phyloP scores from a whole-genome alignment of 2,329 filamentous ascomycete species.

The Phialophora verrucosa region DNA sequence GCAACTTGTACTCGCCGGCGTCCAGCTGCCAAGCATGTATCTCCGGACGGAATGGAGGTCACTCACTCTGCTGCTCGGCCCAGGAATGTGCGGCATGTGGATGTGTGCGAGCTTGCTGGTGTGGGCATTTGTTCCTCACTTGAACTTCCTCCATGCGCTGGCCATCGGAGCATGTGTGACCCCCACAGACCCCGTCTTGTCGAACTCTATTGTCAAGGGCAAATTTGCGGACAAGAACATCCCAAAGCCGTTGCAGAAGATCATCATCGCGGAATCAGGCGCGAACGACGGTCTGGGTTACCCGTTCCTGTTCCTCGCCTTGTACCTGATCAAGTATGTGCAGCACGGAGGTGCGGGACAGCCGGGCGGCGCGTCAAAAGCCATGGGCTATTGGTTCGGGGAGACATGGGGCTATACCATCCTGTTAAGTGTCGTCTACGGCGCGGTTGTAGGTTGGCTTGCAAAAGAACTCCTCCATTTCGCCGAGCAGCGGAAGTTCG shows the following conservation, averaged over 20 bases:
- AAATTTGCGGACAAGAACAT: constrained; percentile 93
- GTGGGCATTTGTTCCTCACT: constrained; percentile 74
- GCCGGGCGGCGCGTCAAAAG: constrained; percentile 65
- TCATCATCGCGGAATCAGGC: constrained; percentile 81
- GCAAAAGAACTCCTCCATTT: constrained; percentile 83
- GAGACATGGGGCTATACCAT: constrained; percentile 87
- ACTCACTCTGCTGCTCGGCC: constrained; percentile 75
- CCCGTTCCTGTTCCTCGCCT: constrained; percentile 81
- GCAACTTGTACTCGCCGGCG: constrained; percentile 84
- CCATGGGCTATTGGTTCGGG: constrained; percentile 81
- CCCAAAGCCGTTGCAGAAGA: constrained; percentile 77
- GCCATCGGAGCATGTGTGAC: constrained; percentile 86
- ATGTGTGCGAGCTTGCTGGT: constrained; percentile 76
- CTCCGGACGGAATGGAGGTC: constrained; percentile 78
- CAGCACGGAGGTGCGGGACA: constrained; percentile 58
- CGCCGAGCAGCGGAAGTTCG: constrained; percentile 79
- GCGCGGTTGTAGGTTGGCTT: constrained; percentile 76
- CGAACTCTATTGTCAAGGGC: constrained; percentile 89
- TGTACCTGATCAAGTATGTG: constrained; percentile 81
- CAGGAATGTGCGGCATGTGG: constrained; percentile 89
- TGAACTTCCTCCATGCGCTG: constrained; percentile 77
- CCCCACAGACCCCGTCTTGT: constrained; percentile 86
- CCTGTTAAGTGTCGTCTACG: constrained; percentile 77
- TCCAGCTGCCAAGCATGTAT: constrained; percentile 85
- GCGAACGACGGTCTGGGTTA: constrained; percentile 90